Evolutionary conservation across 768 basidiomycete species (phyloP).

Genomic region (Leccinellum albellum): DNA sequence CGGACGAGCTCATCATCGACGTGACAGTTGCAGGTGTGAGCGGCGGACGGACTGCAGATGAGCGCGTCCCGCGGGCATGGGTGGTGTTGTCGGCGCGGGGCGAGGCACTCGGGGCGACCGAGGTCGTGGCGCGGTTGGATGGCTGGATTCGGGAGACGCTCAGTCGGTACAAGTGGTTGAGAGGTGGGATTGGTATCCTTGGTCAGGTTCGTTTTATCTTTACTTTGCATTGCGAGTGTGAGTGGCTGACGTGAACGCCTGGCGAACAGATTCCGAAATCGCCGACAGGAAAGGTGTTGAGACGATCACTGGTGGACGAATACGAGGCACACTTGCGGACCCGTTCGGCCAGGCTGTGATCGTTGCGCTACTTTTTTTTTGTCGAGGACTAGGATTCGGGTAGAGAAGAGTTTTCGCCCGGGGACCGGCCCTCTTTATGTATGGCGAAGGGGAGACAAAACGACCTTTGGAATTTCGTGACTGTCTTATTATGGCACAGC

Average conservation of each 20-base stretch:
- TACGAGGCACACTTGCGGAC: slow-evolving; percentile 39
- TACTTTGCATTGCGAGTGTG: background rate
- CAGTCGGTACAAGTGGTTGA: slow-evolving; percentile 73
- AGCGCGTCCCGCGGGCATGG: slow-evolving; percentile 78
- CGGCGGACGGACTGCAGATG: slow-evolving; percentile 66
- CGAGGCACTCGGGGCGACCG: slow-evolving; percentile 40
- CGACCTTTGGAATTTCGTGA: background rate
- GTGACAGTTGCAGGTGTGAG: slow-evolving; percentile 70
- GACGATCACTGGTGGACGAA: slow-evolving; percentile 56
- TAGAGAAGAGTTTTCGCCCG: background rate
- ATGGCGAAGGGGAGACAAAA: background rate
- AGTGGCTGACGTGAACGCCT: background rate
- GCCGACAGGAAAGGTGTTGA: slow-evolving; percentile 68
- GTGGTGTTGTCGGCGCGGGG: slow-evolving; percentile 61
- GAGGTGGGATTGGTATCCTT: slow-evolving; percentile 68
- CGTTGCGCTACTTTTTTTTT: background rate
- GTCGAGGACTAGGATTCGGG: background rate
- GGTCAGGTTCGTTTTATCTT: slow-evolving; percentile 44
- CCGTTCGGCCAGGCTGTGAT: slow-evolving; percentile 26
- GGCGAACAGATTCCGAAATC: slow-evolving; percentile 64
- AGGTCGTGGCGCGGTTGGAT: slow-evolving; percentile 47
- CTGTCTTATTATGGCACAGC: background rate
- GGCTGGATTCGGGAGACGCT: slow-evolving; percentile 59
- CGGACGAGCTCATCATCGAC: slow-evolving; percentile 58
- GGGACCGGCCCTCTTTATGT: background rate